Base-by-base conservation (phyloP, 257 asterid genomes). In the Fraxinus excelsior region DNA sequence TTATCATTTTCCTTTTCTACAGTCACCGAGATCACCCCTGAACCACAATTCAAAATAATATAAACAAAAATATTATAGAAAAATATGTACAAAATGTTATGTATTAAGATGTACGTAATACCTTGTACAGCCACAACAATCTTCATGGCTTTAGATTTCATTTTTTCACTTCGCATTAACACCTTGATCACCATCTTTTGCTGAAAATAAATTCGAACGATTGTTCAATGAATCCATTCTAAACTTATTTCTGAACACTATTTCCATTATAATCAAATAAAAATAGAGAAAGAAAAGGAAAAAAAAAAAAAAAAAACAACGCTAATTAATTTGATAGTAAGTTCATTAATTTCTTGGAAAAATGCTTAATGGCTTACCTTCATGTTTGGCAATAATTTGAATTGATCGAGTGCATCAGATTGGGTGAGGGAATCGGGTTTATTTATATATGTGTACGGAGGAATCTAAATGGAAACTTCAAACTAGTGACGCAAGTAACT, bases 11-110 rank as follows among this genome's bases (percentile, higher is more conserved):
- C 84, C 31, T 32, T 65, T 35, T 72, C 79, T 38, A 78, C 9
- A 2, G 31, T 83, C 76, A 85, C 85, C 0, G 81, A 77, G 16
- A 2, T 65, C 31, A 85, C 86, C 3, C 90, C 89, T 85, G 72
- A 4, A 53, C 9, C 62, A n/a, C 23, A 19, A 53, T 19, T 53
- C 25, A 19, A 49, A 49, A 9, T 40, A 71, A 46, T 49, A 70
- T 44, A 44, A 5, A 71, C 16, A 23, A 25, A 71, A 35, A 11
- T 35, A 10, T 70, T 40, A 40, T 9, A 40, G 14, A 40, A 40
- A 40, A 40, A 40, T 10, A 9, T 3, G 46, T 40, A 9, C 46
- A 40, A 40, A 40, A 40, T 40, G 46, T 40, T 40, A 10, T 40
- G 46, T 12, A 38, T 38, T 38, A 40, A 40, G 14, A 7, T 70